Base-by-base conservation (phyloP, 2,329 filamentous ascomycete species). In the Pleomassaria siparia region DNA sequence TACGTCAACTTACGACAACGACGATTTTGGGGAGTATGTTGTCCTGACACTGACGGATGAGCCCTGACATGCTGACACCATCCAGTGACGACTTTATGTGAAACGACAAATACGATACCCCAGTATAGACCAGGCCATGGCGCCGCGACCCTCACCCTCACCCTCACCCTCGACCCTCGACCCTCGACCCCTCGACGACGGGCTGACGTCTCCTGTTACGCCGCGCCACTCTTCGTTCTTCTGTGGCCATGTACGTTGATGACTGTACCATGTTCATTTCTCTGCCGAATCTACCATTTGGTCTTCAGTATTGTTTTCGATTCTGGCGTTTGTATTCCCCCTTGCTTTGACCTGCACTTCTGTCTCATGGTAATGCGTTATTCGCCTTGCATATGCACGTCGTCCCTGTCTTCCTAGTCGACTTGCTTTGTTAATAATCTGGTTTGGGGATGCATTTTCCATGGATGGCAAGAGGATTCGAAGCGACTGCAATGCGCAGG, bases 1-100 rank as follows among this genome's bases (percentile, higher is more conserved):
- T 71, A 84, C 83, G n/a, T 82, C 80, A 47, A 77, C 83, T 40
- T 96, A 97, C 65, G 88, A 89, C 24, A 87, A 91, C 45, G 87
- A 91, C 45, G 88, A 89, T 51, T 89, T 89, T 66, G 92, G 89
- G n/a, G 92, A 95, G 83, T 89, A 79, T 80, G 90, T 85, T 41
- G 11, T 9, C 24, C 5, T 21, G 15, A 9, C n/a, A 3, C 15
- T 11, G 10, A 13, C 5, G n/a, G n/a, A 21, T n/a, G n/a, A n/a
- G n/a, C n/a, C 18, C 21, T 16, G 21, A 11, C 18, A 6, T 46
- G 45, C 62, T 70, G 54, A 71, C 50, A 9, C 9, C 8, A 5
- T 20, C 9, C 44, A 70, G 68, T 58, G 68, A 71, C 43, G 67
- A 71, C 51, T 71, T 71, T 47, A 71, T 71, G 68, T 71, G 63